Evolutionary conservation across 2,329 filamentous ascomycete species (phyloP).

Genomic region (Mollisia scopiformis): DNA sequence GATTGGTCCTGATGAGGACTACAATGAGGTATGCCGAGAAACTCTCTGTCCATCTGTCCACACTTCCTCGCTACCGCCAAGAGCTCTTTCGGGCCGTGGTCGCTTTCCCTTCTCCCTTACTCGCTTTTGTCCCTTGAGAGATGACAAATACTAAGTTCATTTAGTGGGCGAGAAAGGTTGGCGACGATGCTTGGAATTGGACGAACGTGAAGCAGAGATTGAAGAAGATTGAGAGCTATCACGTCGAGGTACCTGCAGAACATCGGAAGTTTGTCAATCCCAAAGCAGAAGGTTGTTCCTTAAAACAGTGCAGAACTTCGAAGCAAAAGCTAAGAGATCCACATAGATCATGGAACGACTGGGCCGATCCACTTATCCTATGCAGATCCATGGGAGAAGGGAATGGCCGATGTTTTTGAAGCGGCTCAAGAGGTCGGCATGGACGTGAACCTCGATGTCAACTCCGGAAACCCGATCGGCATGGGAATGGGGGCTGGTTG

Average conservation of each 20-base stretch:
- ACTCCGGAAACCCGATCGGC: slow-evolving; percentile 61
- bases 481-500: slow-evolving; percentile 55
- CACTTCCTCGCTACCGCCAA: too few species aligned
- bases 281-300: slow-evolving; percentile 30
- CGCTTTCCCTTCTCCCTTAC: too few species aligned
- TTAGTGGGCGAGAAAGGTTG: slow-evolving; percentile 56
- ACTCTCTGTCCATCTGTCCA: too few species aligned
- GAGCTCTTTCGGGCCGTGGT: too few species aligned
- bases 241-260: slow-evolving; percentile 42
- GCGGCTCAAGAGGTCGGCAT: slow-evolving; percentile 52
- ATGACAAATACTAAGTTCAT: not conserved
- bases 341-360: slow-evolving; percentile 49
- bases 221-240: slow-evolving; percentile 57
- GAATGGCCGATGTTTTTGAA: slow-evolving; percentile 48
- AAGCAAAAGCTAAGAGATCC: not conserved
- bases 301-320: not conserved
- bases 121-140: too few species aligned
- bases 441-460: slow-evolving; percentile 55
- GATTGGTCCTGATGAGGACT: slow-evolving; percentile 61
- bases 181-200: slow-evolving; percentile 60
- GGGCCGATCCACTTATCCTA: slow-evolving; percentile 54
- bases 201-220: slow-evolving; percentile 52
- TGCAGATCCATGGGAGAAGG: slow-evolving; percentile 51
- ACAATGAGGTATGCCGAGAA: slow-evolving; percentile 54
- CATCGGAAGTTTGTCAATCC: slow-evolving; percentile 52